phyloP scores from a whole-genome alignment of 495 filamentous ascomycete genomes.

The Aspergillus homomorphus region DNA sequence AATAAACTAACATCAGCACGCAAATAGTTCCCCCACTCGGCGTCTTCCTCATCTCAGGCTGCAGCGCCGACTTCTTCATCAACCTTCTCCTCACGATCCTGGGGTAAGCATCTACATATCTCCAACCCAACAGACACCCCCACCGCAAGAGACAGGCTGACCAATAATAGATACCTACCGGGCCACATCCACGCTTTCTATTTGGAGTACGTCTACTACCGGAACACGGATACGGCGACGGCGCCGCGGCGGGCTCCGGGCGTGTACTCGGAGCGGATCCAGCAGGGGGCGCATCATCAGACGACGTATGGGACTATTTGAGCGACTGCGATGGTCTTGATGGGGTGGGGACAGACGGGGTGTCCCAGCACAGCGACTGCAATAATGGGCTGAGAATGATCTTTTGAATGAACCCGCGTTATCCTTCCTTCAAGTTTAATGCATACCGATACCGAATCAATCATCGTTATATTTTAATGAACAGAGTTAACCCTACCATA shows the following conservation, averaged over 20 bases:
- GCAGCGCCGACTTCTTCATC: constrained; percentile 61
- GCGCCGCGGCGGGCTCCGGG: constrained; percentile 57
- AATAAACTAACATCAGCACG: not conserved
- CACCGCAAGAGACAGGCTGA: no score
- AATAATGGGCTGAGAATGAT: no score
- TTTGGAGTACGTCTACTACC: constrained; percentile 81
- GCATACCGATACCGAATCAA: no score
- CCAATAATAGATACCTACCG: constrained; percentile 75
- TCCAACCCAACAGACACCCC: not conserved
- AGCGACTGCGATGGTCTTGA: not conserved
- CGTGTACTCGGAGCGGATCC: constrained; percentile 78
- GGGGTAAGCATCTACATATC: constrained; percentile 42
- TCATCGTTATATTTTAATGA: no score
- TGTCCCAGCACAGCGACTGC: no score
- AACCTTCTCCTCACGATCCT: constrained; percentile 62
- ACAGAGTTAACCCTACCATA: not conserved
- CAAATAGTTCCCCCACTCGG: constrained; percentile 59
- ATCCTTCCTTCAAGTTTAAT: no score
- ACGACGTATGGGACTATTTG: constrained; percentile 51
- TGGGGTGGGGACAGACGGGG: not conserved
- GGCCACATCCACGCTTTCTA: constrained; percentile 92
- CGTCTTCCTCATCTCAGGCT: constrained; percentile 61
- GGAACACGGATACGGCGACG: constrained; percentile 57
- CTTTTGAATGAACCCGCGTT: no score
- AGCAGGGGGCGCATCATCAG: constrained; percentile 53